Conservation (phyloP, 805 yeast species). For the Kodamaea kaohsiungensis region DNA sequence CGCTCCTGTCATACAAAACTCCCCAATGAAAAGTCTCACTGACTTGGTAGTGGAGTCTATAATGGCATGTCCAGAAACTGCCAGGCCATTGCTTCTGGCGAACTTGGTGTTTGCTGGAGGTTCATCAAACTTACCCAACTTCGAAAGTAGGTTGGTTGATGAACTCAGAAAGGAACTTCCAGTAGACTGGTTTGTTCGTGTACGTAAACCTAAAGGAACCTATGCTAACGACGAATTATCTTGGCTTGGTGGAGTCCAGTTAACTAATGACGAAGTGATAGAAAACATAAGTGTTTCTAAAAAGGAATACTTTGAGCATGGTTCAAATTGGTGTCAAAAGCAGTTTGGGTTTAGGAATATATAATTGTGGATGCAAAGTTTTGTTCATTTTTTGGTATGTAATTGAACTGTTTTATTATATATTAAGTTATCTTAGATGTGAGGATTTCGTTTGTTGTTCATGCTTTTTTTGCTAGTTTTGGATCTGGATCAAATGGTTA, state of each 20-base stretch:
- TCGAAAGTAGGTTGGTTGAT: constrained; percentile 55
- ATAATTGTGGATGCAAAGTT: background rate
- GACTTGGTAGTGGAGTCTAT: constrained; percentile 77
- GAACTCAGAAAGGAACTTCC: constrained; percentile 72
- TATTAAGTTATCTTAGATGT: background rate
- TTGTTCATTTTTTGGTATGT: background rate
- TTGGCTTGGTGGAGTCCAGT: constrained; percentile 40
- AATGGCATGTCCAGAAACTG: constrained; percentile 66
- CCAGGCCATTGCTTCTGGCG: constrained; percentile 73
- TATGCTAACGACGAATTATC: constrained; percentile 25
- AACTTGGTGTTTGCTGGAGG: constrained; percentile 88
- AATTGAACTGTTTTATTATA: too few relatives aligned
- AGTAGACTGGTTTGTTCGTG: constrained; percentile 64
- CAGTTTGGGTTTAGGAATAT: constrained; percentile 46
- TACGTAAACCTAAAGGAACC: constrained; percentile 23
- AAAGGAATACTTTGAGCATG: constrained; percentile 85
- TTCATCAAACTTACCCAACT: constrained; percentile 67
- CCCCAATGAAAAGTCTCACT: constrained; percentile 68
- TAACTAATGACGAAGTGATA: constrained; percentile 42
- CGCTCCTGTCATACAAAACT: constrained; percentile 32
- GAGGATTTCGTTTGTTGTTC: background rate
- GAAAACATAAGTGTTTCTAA: constrained; percentile 62
- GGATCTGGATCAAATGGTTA: constrained; percentile 56
- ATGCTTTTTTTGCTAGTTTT: background rate
- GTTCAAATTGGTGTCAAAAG: constrained; percentile 58